Base-by-base conservation (phyloP, 345 rosid species). In the Euphorbia lathyris region DNA sequence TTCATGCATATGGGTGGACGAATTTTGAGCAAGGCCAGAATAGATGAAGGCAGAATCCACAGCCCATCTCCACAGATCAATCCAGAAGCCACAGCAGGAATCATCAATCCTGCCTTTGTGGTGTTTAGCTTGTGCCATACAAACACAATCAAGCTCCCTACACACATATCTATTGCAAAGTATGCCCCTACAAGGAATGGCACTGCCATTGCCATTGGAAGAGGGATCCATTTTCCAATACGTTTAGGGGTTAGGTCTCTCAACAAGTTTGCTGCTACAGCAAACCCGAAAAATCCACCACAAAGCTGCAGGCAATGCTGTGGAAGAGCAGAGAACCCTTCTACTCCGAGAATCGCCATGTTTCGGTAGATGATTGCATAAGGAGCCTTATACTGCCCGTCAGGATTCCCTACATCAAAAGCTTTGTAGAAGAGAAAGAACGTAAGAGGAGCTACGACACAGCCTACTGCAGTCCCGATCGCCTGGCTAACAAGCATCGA, bases 171-270 rank as follows among this genome's bases (percentile, higher is more conserved):
- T 9, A 92, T 82, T 0, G 97, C 93, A 29, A 94, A 94, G 30
- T 91, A 87, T 3, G 92, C 97, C 14, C 99, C 96, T 0, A 95
- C 97, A 10, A 92, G 82, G 84, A 95, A 92, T 19, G 98, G 99
- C 34, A 90, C 94, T 0, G 98, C 99, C 97, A 95, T 95, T 1
- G 94, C 99, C 96, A 95, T 95, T 6, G 96, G 99, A 5, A 95
- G 91, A 5, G 98, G 99, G 26, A 89, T 63, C 84, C 90, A 95
- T 70, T 89, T 89, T 58, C 91, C 85, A 0, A 86, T 69, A 23
- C 50, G 76, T 38, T 63, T 59, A 0, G 98, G 94, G 3, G 82
- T 68, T 7, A 77, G 32, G 71, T 92, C 98, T 78, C 91, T 86
- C 32, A 74, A 26, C 66, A 95, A 42, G 77, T 92, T 90, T 48